A percentile compares a stretch with the other conserved stretches of the same genome.
Conservation (phyloP, 2,329 filamentous ascomycete species). For the Diplocarpon mali region DNA sequence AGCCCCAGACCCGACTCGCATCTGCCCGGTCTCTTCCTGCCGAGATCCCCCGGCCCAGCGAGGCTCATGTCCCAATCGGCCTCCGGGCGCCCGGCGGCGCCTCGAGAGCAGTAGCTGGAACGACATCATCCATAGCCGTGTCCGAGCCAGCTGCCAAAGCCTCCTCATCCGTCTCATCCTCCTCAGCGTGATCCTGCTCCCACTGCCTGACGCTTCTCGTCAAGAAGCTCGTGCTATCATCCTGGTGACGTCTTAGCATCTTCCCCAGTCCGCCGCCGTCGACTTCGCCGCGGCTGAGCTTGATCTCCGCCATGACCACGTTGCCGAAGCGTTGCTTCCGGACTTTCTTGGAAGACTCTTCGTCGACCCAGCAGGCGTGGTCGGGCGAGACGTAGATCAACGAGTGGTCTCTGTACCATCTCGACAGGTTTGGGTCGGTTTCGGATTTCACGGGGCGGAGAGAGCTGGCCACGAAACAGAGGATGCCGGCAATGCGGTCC, state of each 20-base stretch:
- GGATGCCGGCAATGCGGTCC: constrained; percentile 54
- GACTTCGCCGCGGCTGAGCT: constrained; percentile 42
- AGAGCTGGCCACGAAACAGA: constrained; percentile 72
- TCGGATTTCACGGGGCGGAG: constrained; percentile 73
- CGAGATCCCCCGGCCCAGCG: background rate
- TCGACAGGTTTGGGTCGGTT: constrained; percentile 56
- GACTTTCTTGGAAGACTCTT: constrained; percentile 47
- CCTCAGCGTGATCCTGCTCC: constrained; percentile 10
- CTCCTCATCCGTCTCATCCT: constrained; percentile 15
- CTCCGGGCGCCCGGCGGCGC: background rate
- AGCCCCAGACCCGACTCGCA: too few relatives aligned
- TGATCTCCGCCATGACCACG: constrained; percentile 37
- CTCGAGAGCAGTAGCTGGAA: background rate
- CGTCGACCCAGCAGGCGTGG: constrained; percentile 65
- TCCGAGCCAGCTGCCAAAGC: background rate
- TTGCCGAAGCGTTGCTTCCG: constrained; percentile 49
- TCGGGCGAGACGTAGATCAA: constrained; percentile 64
- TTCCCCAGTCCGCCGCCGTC: background rate
- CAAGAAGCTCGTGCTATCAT: constrained; percentile 43
- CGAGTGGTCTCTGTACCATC: constrained; percentile 79
- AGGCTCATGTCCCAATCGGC: background rate
- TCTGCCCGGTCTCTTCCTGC: too few relatives aligned
- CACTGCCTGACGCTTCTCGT: constrained; percentile 11
- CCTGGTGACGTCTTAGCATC: constrained; percentile 31
- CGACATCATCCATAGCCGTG: background rate